phyloP scores from a whole-genome alignment of 1,284 basidiomycete species.

The Fomitopsis palustris region DNA sequence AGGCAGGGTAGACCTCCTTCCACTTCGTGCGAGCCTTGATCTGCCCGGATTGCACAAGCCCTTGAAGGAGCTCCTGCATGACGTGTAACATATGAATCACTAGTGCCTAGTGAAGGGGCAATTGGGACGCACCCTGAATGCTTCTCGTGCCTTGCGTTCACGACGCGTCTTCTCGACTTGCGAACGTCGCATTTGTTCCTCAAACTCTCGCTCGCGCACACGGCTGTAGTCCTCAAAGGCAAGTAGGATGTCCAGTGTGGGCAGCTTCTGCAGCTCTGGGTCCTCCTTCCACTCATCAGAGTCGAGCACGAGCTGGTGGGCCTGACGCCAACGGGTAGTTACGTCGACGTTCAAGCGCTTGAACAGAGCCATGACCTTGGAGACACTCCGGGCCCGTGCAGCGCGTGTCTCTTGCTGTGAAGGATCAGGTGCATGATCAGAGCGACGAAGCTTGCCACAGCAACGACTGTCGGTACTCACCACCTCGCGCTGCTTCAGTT shows the following conservation, averaged over 20 bases:
- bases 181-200: slow-evolving; percentile 74
- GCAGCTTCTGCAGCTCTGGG: slow-evolving; percentile 72
- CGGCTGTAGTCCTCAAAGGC: slow-evolving; percentile 92
- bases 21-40: slow-evolving; percentile 86
- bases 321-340: slow-evolving; percentile 83
- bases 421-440: slow-evolving; percentile 2
- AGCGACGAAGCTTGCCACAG: not conserved
- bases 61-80: slow-evolving; percentile 62
- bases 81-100: not conserved
- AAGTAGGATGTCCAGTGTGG: slow-evolving; percentile 84
- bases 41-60: slow-evolving; percentile 61
- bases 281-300: slow-evolving; percentile 79
- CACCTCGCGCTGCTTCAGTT: slow-evolving; percentile 83
- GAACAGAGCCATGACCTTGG: slow-evolving; percentile 76
- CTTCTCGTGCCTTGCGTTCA: slow-evolving; percentile 86
- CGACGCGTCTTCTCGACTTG: slow-evolving; percentile 81
- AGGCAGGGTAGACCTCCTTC: slow-evolving; percentile 81
- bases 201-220: slow-evolving; percentile 83
- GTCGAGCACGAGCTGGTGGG: slow-evolving; percentile 70
- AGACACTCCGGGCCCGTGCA: slow-evolving; percentile 69
- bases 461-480: slow-evolving; percentile 39
- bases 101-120: not conserved
- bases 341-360: slow-evolving; percentile 84
- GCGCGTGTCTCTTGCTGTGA: slow-evolving; percentile 73
- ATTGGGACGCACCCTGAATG: slow-evolving; percentile 62